Evolutionary conservation across 352 stramenopile genomes (phyloP), one percentile per base, ranked within the genome.

Genomic region (Ophiocytium majus): DNA sequence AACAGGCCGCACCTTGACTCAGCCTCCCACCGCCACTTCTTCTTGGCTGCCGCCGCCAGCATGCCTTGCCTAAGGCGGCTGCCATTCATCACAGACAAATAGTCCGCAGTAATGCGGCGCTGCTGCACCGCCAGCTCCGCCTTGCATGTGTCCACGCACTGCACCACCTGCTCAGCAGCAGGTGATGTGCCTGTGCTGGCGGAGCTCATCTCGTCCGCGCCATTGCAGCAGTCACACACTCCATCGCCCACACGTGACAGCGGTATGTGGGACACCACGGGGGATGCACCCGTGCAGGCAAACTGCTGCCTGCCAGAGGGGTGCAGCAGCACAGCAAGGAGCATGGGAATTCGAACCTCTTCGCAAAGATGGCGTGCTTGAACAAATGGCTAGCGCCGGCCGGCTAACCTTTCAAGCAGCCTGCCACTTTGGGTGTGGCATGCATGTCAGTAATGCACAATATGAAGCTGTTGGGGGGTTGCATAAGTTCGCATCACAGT

Each of bases 141-240:
- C 5, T 5, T 14, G 43, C 43, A 57, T 14, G 5, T 57, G 14
- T 57, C 14, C 5, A 14, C 5, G 43, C 43, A 57, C n/a, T n/a
- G n/a, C n/a, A n/a, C n/a, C n/a, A n/a, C n/a, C n/a, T n/a, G n/a
- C n/a, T n/a, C n/a, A n/a, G n/a, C n/a, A n/a, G n/a, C n/a, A n/a
- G n/a, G n/a, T n/a, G n/a, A n/a, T n/a, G n/a, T n/a, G n/a, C n/a
- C n/a, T n/a, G n/a, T n/a, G 17, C 64, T 5, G 64, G 5, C 34
- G 17, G 5, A 17, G 31, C 5, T 5, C 5, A 37, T 5, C 17
- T 76, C 64, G 17, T 76, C 64, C 5, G 64, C 64, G 5, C 64
- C 64, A 76, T 76, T 17, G 17, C 64, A 76, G 64, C 64, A 76
- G 64, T 76, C 64, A 76, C 64, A 76, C 64, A 76, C 64, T 5